Base-by-base conservation (phyloP, 768 basidiomycete genomes). In the Xerocomus potaroensis region DNA sequence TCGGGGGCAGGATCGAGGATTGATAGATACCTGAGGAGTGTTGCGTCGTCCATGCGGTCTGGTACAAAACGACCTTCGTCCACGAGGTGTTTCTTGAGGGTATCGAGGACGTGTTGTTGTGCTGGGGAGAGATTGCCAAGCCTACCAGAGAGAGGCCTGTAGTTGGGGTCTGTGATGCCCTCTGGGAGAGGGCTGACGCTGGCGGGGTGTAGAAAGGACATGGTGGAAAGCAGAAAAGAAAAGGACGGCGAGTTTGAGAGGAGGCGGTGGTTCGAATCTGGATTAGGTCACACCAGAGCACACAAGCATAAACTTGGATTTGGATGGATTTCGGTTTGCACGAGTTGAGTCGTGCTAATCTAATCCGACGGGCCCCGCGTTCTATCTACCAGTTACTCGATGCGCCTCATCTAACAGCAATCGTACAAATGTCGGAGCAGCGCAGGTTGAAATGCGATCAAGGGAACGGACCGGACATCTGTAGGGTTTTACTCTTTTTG, bases 71-170 rank as follows among this genome's bases (percentile, higher is more conserved):
- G 60, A 3, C 75, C 80, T 58, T 80, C 83, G 1, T 73, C 80
- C 53, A 74, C 62, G 49, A 91, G 69, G 58, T 87, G 75, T 53
- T 73, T 70, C 64, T 76, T 79, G 67, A 94, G 74, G 58, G 82
- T 77, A 27, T 84, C 78, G 47, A 92, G 80, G 3, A 80, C 74
- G 50, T 80, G 71, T 53, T 77, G 75, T 59, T 91, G 87, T 7
- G 63, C 49, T 0, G 72, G 62, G 1, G 78, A 77, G 57, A 93
- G 76, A 64, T 92, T 91, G n/a, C 91, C 91, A 31, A 90, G 68
- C 24, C 83, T 75, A 14, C 91, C 90, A 16, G 88, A 82, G 1
- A 71, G 70, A 11, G 85, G 84, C 56, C 71, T 78, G 65, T 81
- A 85, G 63, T 75, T 75, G 15, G 80, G 75, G 65, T 84, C 77